A percentile compares a stretch with the other conserved stretches of the same genome.
Evolutionary conservation across 1,284 basidiomycete species (phyloP).

Genomic region (Coniophora puteana): DNA sequence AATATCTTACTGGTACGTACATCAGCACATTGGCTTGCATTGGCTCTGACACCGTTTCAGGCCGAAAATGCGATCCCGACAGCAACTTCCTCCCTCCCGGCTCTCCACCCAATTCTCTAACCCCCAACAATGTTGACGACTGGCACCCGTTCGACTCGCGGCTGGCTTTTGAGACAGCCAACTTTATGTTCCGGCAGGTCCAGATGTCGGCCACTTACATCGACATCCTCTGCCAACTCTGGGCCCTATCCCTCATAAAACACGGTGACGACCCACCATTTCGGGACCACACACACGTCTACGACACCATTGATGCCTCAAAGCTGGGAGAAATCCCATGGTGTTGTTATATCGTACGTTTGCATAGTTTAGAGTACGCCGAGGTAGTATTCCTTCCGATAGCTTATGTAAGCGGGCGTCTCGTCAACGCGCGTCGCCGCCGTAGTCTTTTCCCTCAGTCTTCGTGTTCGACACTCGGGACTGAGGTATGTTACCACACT

Average conservation of each 20-base stretch:
- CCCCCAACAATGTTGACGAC: not conserved
- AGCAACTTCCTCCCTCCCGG: not conserved
- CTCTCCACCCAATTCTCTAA: not conserved
- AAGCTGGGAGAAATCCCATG: too few relatives aligned
- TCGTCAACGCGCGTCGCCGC: too few relatives aligned
- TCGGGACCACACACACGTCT: not conserved
- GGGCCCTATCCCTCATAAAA: not conserved
- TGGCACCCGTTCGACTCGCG: not conserved
- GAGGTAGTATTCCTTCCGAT: too few relatives aligned
- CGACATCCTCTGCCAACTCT: not conserved
- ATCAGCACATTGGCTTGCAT: too few relatives aligned
- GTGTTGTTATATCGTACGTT: too few relatives aligned
- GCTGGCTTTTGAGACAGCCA: not conserved
- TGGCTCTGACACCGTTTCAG: not conserved
- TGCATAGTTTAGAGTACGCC: too few relatives aligned
- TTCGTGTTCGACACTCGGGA: too few relatives aligned
- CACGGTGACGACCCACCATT: not conserved
- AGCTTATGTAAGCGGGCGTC: too few relatives aligned
- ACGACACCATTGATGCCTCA: too few relatives aligned
- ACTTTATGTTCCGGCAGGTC: not conserved
- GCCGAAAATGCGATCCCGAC: not conserved
- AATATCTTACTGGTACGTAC: too few relatives aligned
- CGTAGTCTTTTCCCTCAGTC: too few relatives aligned
- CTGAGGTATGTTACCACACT: too few relatives aligned
- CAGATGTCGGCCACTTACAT: conserved; percentile 1